Percentiles rank a stretch among this genome's conserved stretches.
Conservation (phyloP, 805 yeast genomes). For the Candida lessepsii region DNA sequence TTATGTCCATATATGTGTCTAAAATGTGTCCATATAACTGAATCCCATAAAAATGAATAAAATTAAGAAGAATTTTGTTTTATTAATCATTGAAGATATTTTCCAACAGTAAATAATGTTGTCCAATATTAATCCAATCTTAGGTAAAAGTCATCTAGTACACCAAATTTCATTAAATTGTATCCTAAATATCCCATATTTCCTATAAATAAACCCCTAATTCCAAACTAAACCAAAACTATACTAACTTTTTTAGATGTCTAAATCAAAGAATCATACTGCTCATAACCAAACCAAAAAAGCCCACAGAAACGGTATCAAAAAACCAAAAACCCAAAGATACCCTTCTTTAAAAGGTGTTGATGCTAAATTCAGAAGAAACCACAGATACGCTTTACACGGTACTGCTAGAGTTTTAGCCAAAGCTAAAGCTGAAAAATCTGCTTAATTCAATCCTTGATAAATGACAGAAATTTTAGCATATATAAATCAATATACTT, state of each 20-base stretch:
- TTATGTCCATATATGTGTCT: too few relatives aligned
- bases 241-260: constrained; percentile 54
- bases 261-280: constrained; percentile 99
- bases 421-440: constrained; percentile 63
- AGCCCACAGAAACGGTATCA: constrained; percentile 99
- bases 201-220: too few relatives aligned
- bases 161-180: too few relatives aligned
- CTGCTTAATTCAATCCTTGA: constrained; percentile 4
- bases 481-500: constrained; percentile 6
- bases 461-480: neutral
- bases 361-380: constrained; percentile 98
- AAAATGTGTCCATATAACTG: too few relatives aligned
- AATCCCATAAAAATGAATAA: too few relatives aligned
- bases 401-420: constrained; percentile 96
- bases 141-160: too few relatives aligned
- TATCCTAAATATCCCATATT: too few relatives aligned
- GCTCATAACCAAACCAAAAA: constrained; percentile 99
- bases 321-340: constrained; percentile 98
- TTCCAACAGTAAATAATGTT: too few relatives aligned
- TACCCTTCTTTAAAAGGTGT: constrained; percentile 98
- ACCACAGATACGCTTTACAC: constrained; percentile 98
- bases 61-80: too few relatives aligned
- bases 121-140: too few relatives aligned
- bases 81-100: too few relatives aligned
- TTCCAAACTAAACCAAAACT: neutral